Percentiles rank a stretch among this genome's conserved stretches.
Conservation (phyloP, 352 stramenopile species). For the Phytophthora nicotianae region DNA sequence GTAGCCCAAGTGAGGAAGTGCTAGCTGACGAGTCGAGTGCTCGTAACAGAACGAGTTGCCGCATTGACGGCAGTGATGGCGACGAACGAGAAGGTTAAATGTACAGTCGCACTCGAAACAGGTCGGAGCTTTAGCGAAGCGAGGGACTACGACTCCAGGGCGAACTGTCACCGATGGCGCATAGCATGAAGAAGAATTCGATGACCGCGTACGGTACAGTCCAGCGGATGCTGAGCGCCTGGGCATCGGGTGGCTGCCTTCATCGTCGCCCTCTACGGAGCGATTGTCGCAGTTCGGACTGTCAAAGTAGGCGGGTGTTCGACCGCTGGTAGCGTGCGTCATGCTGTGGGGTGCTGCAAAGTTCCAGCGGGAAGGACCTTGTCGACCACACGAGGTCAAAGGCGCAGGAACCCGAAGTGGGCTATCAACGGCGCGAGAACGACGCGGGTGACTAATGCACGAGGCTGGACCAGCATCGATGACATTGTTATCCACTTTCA, state of each 20-base stretch:
- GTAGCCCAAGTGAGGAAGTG: conserved; percentile 74
- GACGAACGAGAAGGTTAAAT: conserved; percentile 72
- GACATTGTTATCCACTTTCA: conserved; percentile 41
- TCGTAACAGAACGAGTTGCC: conserved; percentile 88
- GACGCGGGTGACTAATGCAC: conserved; percentile 21
- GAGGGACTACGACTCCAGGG: conserved; percentile 47
- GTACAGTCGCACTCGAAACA: conserved; percentile 77
- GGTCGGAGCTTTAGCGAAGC: conserved; percentile 68
- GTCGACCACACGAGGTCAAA: conserved; percentile 31
- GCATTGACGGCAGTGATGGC: conserved; percentile 86
- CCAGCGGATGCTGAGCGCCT: conserved; percentile 44
- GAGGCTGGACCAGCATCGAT: conserved; percentile 32
- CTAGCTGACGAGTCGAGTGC: conserved; percentile 76
- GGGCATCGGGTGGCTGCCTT: conserved; percentile 32
- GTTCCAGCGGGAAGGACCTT: conserved; percentile 32
- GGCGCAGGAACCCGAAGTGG: conserved; percentile 19
- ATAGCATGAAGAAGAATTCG: conserved; percentile 37
- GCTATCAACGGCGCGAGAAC: conserved; percentile 27
- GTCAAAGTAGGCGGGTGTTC: conserved; percentile 33
- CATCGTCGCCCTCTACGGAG: conserved; percentile 35
- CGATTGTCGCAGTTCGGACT: conserved; percentile 30
- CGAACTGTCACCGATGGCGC: conserved; percentile 26
- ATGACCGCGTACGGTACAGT: conserved; percentile 40
- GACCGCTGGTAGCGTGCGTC: conserved; percentile 22
- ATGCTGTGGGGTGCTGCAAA: conserved; percentile 27